Evolutionary conservation across 2,329 filamentous ascomycete genomes (phyloP), one percentile per base, ranked within the genome.

Genomic region (Colletotrichum sp.): DNA sequence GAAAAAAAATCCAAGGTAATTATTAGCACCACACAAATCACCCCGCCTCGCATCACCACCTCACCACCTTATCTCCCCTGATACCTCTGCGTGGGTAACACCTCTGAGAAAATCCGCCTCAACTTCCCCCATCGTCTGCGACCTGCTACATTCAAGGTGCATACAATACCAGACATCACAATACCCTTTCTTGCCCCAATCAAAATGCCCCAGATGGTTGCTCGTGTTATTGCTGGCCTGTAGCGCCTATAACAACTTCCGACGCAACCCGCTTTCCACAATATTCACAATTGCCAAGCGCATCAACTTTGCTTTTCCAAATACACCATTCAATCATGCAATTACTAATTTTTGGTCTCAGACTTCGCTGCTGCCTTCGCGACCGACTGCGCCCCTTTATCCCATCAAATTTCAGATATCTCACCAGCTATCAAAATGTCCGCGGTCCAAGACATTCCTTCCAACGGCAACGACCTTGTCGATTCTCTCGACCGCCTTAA

Each of bases 401-500:
- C 18, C 16, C n/a, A 24, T 32, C 32, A 16, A 56, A 28, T 38
- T 24, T 43, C 48, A 30, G 76, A 72, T 58, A 62, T 65, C 78
- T 74, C 72, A n/a, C 73, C 78, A 58, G 26, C 66, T 8, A 16
- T 71, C 80, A 84, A 77, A 78, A 95, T 94, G 93, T 93, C 93
- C 82, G 83, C 88, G 75, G 83, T 89, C 79, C 93, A 94, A 83
- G 91, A 93, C 78, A 85, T 89, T 71, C 82, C 90, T 78, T 81
- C 89, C 81, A 92, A 91, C 80, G 92, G 92, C 80, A 90, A 90
- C 81, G 91, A 92, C 73, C 84, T 94, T 78, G 82, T 86, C 77
- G 92, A 94, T 70, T 84, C 87, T 76, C 86, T 94, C 84, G 91
- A 94, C 79, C 92, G 92, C 80, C 87, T 95, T 77, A 92, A 93